phyloP scores from a whole-genome alignment of 192 early-diverging fungal species.

The Borealophlyctis nickersoniae region DNA sequence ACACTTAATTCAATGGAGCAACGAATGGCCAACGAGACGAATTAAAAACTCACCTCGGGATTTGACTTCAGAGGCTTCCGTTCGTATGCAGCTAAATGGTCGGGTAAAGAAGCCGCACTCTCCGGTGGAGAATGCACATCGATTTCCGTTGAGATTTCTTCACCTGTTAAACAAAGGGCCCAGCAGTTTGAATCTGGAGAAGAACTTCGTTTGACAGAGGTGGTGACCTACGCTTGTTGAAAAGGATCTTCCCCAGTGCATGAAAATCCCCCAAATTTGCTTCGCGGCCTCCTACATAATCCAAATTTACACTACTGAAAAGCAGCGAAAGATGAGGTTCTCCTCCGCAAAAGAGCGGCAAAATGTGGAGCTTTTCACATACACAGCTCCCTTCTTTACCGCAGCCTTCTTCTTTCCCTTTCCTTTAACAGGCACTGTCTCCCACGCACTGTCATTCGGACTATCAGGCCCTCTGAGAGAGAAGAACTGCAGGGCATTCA shows the following conservation, averaged over 20 bases:
- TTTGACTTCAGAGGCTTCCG: slow-evolving; percentile 32
- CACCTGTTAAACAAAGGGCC: not conserved
- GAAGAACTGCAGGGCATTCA: slow-evolving; percentile 45
- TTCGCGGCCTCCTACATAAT: slow-evolving; percentile 38
- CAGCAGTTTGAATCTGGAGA: not conserved
- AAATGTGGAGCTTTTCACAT: too few relatives aligned
- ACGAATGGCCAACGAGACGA: too few relatives aligned
- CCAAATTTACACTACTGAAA: too few relatives aligned
- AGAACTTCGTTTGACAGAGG: too few relatives aligned
- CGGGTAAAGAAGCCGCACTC: slow-evolving; percentile 13
- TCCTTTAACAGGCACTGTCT: not conserved
- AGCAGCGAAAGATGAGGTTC: too few relatives aligned
- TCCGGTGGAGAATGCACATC: slow-evolving; percentile 3
- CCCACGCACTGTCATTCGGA: slow-evolving; percentile 5
- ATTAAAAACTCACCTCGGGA: slow-evolving; percentile 33
- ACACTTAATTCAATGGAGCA: too few relatives aligned
- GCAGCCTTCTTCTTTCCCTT: slow-evolving; percentile 9
- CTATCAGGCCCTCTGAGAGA: too few relatives aligned
- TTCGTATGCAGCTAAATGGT: slow-evolving; percentile 12
- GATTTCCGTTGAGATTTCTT: slow-evolving; percentile 7
- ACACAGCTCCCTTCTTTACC: slow-evolving; percentile 6
- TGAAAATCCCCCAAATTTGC: slow-evolving; percentile 34
- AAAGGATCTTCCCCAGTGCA: slow-evolving; percentile 38
- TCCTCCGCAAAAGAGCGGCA: too few relatives aligned
- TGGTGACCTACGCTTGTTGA: slow-evolving; percentile 36